Evolutionary conservation across 1,284 basidiomycete genomes (phyloP).

Genomic region (Testicularia cyperi): DNA sequence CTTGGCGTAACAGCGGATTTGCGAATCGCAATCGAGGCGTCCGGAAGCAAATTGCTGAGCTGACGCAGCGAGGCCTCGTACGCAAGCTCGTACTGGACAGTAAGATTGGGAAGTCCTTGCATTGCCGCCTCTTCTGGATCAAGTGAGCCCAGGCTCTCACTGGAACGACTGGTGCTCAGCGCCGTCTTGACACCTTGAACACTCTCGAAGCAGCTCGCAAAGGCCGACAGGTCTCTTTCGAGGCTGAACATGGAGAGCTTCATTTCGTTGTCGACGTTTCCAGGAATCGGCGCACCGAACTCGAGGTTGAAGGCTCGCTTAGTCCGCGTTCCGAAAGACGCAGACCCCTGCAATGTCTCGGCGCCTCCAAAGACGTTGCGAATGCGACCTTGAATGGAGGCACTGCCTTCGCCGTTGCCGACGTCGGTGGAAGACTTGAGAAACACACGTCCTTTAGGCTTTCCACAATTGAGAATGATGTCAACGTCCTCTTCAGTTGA

Average conservation of each 20-base stretch:
- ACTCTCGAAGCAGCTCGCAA: constrained; percentile 71
- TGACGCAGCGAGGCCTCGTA: constrained; percentile 47
- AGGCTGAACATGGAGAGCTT: constrained; percentile 69
- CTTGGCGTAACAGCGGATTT: constrained; percentile 17
- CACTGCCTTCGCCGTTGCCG: constrained; percentile 85
- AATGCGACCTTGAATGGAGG: constrained; percentile 48
- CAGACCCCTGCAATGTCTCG: constrained; percentile 80
- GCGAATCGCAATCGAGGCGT: constrained; percentile 36
- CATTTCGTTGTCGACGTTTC: constrained; percentile 67
- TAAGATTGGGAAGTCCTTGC: constrained; percentile 38
- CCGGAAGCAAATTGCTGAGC: constrained; percentile 37
- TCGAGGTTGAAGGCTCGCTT: constrained; percentile 69
- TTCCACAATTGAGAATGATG: constrained; percentile 71
- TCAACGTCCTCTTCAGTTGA: constrained; percentile 77
- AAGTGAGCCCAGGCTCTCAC: constrained; percentile 16
- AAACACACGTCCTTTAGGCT: constrained; percentile 76
- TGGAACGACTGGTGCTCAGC: constrained; percentile 65
- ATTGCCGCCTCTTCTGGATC: constrained; percentile 26
- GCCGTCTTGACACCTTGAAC: constrained; percentile 69
- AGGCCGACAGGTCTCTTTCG: constrained; percentile 72
- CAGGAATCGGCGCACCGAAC: constrained; percentile 46
- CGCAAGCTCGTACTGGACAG: constrained; percentile 46
- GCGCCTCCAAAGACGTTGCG: constrained; percentile 86
- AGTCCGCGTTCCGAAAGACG: constrained; percentile 85
- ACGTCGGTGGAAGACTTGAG: constrained; percentile 87